A percentile compares a stretch with the other conserved stretches of the same genome.
phyloP scores from a whole-genome alignment of 345 rosid species.

The Noccaea caerulescens region DNA sequence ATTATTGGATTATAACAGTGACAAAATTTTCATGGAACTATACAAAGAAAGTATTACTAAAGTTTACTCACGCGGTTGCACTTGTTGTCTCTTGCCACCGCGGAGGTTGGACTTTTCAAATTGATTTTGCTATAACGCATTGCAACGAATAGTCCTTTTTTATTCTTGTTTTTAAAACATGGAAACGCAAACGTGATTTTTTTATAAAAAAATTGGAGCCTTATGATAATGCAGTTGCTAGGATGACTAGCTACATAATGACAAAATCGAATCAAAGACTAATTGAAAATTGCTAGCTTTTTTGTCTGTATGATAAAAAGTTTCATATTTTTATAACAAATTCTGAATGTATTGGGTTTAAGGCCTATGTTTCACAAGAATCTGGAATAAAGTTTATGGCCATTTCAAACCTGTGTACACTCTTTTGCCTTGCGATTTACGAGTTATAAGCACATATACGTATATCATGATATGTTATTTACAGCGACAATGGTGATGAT shows the following conservation, averaged over 20 bases:
- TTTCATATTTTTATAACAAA: neutral
- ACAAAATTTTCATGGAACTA: neutral
- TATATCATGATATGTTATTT: neutral
- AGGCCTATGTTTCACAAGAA: neutral
- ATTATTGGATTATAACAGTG: conserved; percentile 22
- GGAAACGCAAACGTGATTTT: neutral
- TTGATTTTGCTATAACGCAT: neutral
- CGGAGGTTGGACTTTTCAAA: too few relatives aligned
- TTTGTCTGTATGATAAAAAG: neutral
- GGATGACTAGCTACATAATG: neutral
- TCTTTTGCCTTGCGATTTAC: conserved; percentile 1
- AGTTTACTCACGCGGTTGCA: conserved; percentile 34
- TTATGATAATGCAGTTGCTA: neutral
- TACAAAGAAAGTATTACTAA: conserved; percentile 21
- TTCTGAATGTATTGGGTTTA: neutral
- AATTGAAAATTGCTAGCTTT: neutral
- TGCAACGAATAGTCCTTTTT: neutral
- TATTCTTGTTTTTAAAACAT: neutral
- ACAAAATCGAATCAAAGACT: neutral
- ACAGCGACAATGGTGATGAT: conserved; percentile 26
- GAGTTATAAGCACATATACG: neutral
- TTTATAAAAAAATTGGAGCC: neutral
- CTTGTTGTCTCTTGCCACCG: conserved; percentile 14
- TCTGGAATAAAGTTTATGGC: neutral
- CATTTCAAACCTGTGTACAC: neutral